Evolutionary conservation across 768 basidiomycete species (phyloP), one percentile per base, ranked within the genome.

Genomic region (Xerocomellus amylosporus): DNA sequence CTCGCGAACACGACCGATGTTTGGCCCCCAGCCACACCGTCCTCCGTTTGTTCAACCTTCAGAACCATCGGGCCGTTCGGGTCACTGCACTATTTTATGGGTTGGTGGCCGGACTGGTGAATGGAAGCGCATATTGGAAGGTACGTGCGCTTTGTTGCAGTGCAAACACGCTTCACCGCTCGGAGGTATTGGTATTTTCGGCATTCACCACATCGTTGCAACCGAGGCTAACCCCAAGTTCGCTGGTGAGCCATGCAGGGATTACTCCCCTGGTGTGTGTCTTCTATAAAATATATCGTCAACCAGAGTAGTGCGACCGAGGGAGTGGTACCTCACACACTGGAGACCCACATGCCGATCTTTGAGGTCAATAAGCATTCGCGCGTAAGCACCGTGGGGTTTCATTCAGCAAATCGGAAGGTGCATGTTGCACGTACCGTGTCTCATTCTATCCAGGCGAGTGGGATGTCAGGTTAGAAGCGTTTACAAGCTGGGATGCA

Each of bases 1-100:
- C 37, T 53, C 17, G 36, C 7, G 8, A 36, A 49, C 41, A 47
- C 59, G 48, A 58, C 63, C 14, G 41, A 20, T 5, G 26, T 17
- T 24, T 53, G 13, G 2, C 7, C 17, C 20, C 41, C 13, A 46
- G 7, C 12, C 15, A 17, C 4, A 33, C 38, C 31, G 6, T 28
- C 15, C 22, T 33, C 10, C 19, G 14, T 13, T 10, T 19, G 45
- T 24, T 17, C 10, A 15, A 12, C 36, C 5, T 37, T 46, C 22
- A 37, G n/a, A 13, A 20, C 31, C 31, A 12, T 31, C n/a, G n/a
- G 37, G 20, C 15, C 2, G 14, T 20, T 38, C 4, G 3, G 39
- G 10, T 28, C 31, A 15, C 3, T 20, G 14, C 12, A 4, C 19
- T 17, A 7, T 38, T 30, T 19, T 30, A 20, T n/a, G 5, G 20